Evolutionary conservation across 441 rosid genomes (phyloP).

Genomic region (Manihot esculenta): DNA sequence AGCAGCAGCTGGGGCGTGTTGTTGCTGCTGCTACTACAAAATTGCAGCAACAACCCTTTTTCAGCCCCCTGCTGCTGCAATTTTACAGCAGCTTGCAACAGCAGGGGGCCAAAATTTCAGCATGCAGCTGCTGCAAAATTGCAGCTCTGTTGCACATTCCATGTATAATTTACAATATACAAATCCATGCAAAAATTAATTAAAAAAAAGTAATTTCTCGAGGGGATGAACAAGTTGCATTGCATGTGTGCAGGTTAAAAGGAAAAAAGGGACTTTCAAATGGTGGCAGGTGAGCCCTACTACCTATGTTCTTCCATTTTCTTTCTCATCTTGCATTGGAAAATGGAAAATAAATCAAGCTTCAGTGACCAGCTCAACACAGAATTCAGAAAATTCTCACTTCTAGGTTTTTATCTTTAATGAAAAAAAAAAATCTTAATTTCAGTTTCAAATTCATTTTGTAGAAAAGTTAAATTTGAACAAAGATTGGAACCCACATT

Average conservation of each 20-base stretch:
- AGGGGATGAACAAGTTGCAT: slow-evolving; percentile 19
- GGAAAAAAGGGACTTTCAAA: slow-evolving; percentile 6
- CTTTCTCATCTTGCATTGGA: slow-evolving; percentile 81
- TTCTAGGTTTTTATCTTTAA: neutral
- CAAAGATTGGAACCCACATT: neutral
- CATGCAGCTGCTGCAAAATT: no score
- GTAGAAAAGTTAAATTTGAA: neutral
- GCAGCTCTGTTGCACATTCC: neutral
- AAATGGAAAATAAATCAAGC: neutral
- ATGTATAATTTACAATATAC: slow-evolving; percentile 12
- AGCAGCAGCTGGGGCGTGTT: no score
- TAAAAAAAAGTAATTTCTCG: slow-evolving; percentile 2
- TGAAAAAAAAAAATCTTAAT: neutral
- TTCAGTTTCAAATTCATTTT: neutral
- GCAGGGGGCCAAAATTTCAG: no score
- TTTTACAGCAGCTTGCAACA: no score
- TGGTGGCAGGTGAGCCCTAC: slow-evolving; percentile 16
- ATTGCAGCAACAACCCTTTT: no score
- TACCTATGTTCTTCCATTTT: slow-evolving; percentile 47
- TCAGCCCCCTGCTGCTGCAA: no score
- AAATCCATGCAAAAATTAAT: neutral
- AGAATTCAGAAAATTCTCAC: neutral
- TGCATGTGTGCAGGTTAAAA: slow-evolving; percentile 1
- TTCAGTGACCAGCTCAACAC: no score
- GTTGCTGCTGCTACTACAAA: no score